Conservation (phyloP, 495 filamentous ascomycete species). For the Trichoderma orchidacearum region DNA sequence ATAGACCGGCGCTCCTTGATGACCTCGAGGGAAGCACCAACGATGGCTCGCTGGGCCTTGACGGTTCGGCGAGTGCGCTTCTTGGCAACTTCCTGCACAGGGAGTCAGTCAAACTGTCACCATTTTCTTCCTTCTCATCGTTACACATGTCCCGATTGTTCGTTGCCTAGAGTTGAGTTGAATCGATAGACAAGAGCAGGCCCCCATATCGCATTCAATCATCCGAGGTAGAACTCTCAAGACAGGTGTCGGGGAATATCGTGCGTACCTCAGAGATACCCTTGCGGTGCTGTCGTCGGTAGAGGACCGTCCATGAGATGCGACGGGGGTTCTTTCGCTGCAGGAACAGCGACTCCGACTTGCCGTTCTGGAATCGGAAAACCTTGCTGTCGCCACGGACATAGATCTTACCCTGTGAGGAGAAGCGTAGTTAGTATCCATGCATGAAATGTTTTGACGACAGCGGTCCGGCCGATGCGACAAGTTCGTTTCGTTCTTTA, state of each 20-base stretch:
- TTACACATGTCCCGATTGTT: background rate
- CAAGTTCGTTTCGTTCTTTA: background rate
- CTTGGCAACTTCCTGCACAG: constrained; percentile 89
- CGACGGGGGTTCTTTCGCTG: constrained; percentile 99
- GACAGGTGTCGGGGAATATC: constrained; percentile 5
- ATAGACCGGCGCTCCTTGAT: constrained; percentile 96
- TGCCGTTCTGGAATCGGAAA: constrained; percentile 99
- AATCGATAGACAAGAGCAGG: background rate
- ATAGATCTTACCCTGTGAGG: constrained; percentile 83
- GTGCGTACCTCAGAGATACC: constrained; percentile 96
- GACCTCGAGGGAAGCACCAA: constrained; percentile 95
- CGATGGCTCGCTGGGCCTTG: constrained; percentile 97
- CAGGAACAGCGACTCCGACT: constrained; percentile 98
- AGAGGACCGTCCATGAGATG: constrained; percentile 97
- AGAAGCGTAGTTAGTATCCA: background rate
- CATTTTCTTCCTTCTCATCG: background rate
- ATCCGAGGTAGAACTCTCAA: background rate
- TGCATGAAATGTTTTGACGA: background rate
- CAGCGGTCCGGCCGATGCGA: background rate
- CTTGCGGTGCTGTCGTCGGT: constrained; percentile 98
- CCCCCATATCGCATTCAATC: background rate
- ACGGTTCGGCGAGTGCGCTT: constrained; percentile 96
- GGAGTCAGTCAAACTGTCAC: constrained; percentile 26
- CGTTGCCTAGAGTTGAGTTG: background rate
- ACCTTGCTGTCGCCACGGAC: constrained; percentile 99